A percentile compares a stretch with the other conserved stretches of the same genome.
These are phyloP conservation scores for Suillus brevipes DNA, from an alignment of 768 basidiomycete species.

Conservation along the genomic window DNA sequence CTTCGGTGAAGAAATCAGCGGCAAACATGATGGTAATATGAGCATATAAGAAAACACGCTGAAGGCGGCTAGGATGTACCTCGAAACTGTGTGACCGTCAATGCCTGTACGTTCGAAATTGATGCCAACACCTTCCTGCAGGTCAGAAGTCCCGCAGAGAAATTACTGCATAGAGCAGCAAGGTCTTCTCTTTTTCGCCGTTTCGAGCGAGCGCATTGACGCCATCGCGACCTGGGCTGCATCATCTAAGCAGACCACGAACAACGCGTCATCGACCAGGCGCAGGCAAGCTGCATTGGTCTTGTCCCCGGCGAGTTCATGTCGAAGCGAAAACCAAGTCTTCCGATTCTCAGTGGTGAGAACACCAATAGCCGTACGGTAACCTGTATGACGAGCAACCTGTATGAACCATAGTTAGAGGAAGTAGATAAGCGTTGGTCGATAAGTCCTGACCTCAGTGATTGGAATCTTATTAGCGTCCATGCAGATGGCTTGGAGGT, in stretches of 20 bases:
- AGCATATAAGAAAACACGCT: not conserved
- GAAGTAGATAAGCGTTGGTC: not conserved
- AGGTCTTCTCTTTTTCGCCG: conserved; percentile 50
- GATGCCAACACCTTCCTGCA: conserved; percentile 86
- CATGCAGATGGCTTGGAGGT: conserved; percentile 83
- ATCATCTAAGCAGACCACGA: conserved; percentile 93
- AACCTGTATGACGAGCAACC: too few species aligned
- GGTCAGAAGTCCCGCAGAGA: conserved; percentile 90
- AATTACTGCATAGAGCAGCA: conserved; percentile 85
- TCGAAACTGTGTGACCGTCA: conserved; percentile 93
- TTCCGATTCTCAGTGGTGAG: conserved; percentile 93
- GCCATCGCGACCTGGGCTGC: conserved; percentile 35
- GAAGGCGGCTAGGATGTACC: conserved; percentile 39
- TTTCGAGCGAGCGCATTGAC: conserved; percentile 5
- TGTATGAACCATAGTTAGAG: conserved; percentile 29
- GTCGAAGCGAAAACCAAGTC: conserved; percentile 81
- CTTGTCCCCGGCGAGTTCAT: conserved; percentile 61
- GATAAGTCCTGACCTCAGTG: conserved; percentile 45
- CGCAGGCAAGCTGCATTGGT: conserved; percentile 80
- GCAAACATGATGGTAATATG: conserved; percentile 53
- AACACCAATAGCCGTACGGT: conserved; percentile 85
- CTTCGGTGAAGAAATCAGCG: conserved; percentile 93
- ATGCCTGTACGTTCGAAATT: conserved; percentile 99
- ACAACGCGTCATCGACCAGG: conserved; percentile 87
- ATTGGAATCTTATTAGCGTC: conserved; percentile 85